Conservation (phyloP, 192 early-diverging fungal species). For the Podila epicladia region DNA sequence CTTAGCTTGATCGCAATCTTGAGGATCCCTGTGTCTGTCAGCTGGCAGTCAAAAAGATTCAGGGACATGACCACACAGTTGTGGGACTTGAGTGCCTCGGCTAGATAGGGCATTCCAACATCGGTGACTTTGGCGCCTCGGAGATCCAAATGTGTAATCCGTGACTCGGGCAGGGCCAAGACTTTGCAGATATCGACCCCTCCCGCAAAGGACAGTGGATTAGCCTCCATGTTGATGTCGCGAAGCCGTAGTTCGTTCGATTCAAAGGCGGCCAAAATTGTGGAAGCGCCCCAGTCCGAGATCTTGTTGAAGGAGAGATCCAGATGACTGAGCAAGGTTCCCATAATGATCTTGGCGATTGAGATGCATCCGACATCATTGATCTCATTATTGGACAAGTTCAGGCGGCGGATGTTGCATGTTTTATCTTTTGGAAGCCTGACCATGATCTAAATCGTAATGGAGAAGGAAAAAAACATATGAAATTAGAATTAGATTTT, state of each 20-base stretch:
- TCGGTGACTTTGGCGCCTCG: constrained; percentile 46
- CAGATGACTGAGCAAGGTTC: constrained; percentile 18
- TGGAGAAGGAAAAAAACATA: background rate
- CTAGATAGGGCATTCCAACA: constrained; percentile 42
- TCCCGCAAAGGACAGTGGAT: background rate
- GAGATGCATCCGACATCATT: constrained; percentile 50
- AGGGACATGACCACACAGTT: constrained; percentile 27
- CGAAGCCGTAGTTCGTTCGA: constrained; percentile 24
- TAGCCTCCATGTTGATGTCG: constrained; percentile 45
- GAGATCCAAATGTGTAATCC: constrained; percentile 34
- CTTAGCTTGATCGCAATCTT: constrained; percentile 40
- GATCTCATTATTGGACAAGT: constrained; percentile 35
- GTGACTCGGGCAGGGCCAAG: constrained; percentile 28
- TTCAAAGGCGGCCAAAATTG: constrained; percentile 43
- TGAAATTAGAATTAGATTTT: background rate
- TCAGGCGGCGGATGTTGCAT: constrained; percentile 42
- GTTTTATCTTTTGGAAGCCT: constrained; percentile 22
- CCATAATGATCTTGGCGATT: constrained; percentile 38
- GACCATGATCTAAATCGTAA: constrained; percentile 29
- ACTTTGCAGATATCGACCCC: constrained; percentile 41
- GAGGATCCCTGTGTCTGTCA: constrained; percentile 36
- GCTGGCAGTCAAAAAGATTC: constrained; percentile 45
- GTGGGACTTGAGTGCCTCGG: constrained; percentile 45
- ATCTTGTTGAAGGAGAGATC: constrained; percentile 43
- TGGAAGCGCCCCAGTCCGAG: constrained; percentile 49